Evolutionary conservation across 805 yeast species (phyloP).

Genomic region (Starmerella riodocensis): DNA sequence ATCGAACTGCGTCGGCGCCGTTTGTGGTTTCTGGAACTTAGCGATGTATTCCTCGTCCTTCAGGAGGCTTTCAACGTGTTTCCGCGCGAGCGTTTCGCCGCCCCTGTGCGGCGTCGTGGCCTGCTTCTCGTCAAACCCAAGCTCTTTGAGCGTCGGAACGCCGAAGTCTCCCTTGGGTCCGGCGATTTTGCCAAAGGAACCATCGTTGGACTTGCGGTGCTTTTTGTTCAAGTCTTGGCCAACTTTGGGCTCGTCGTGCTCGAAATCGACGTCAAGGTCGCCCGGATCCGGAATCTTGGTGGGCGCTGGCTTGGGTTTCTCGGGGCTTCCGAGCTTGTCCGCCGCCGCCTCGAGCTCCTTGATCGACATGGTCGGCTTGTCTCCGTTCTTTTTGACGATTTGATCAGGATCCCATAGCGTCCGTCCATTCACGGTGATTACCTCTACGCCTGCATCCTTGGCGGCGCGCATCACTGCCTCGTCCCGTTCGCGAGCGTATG

Average conservation of each 20-base stretch:
- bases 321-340: not conserved
- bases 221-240: not conserved
- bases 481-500: constrained; percentile 2
- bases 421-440: not conserved
- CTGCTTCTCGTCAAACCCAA: constrained; percentile 1
- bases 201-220: not conserved
- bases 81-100: not conserved
- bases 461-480: not conserved
- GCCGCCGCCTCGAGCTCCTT: constrained; percentile 1
- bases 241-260: not conserved
- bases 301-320: not conserved
- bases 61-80: not conserved
- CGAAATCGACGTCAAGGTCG: not conserved
- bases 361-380: constrained; percentile 3
- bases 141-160: constrained; percentile 1
- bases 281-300: not conserved
- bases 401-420: constrained; percentile 2
- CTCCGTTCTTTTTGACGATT: not conserved
- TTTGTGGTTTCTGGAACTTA: not conserved
- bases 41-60: not conserved
- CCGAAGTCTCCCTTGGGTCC: not conserved
- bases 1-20: constrained; percentile 1
- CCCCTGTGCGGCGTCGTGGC: not conserved
- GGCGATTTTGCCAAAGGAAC: not conserved
- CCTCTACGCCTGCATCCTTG: not conserved